Conservation (phyloP, 768 basidiomycete species). For the Rickenella mellea region DNA sequence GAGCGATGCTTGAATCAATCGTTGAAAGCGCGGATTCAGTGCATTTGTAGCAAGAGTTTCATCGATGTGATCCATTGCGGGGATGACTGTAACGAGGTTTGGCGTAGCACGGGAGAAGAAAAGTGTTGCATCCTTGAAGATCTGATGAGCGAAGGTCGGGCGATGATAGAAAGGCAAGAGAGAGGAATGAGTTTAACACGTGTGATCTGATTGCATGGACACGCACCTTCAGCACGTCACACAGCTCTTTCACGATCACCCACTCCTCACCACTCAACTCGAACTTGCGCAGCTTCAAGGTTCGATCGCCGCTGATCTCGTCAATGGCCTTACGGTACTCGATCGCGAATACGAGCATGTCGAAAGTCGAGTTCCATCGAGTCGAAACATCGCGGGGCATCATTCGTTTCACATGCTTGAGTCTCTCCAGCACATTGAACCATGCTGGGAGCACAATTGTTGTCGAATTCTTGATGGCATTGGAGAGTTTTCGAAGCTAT, state of each 20-base stretch:
- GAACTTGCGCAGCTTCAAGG: slow-evolving; percentile 15
- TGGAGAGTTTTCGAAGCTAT: slow-evolving; percentile 15
- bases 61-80: slow-evolving; percentile 28
- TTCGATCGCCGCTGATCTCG: slow-evolving; percentile 11
- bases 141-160: too few relatives aligned
- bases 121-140: slow-evolving; percentile 24
- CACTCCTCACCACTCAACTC: slow-evolving; percentile 22
- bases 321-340: slow-evolving; percentile 19
- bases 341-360: slow-evolving; percentile 25
- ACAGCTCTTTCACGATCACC: slow-evolving; percentile 21
- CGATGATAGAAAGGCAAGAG: not conserved
- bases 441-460: slow-evolving; percentile 23
- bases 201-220: too few relatives aligned
- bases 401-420: slow-evolving; percentile 8
- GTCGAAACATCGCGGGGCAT: slow-evolving; percentile 30
- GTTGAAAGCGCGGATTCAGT: slow-evolving; percentile 5
- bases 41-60: slow-evolving; percentile 11
- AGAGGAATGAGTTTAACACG: not conserved
- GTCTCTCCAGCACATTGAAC: slow-evolving; percentile 9
- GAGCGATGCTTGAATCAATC: slow-evolving; percentile 17
- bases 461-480: slow-evolving; percentile 15
- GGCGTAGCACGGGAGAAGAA: slow-evolving; percentile 21
- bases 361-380: slow-evolving; percentile 27
- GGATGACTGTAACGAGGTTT: slow-evolving; percentile 23
- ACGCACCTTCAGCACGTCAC: slow-evolving; percentile 20